A percentile compares a stretch with the other conserved stretches of the same genome.
Conservation (phyloP, 345 rosid species). For the Eucalyptus marginata region DNA sequence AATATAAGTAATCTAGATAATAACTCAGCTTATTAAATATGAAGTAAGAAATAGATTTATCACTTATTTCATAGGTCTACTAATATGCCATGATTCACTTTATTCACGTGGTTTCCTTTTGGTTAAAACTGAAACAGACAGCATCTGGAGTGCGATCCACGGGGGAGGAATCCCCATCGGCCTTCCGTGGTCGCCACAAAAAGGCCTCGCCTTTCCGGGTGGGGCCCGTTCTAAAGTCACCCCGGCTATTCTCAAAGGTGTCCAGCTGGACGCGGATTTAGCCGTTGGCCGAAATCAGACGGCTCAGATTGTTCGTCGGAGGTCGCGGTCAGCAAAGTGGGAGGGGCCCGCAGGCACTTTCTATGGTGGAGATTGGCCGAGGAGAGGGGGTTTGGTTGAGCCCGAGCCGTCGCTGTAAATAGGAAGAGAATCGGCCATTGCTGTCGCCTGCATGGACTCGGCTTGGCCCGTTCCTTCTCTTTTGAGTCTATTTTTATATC, state of each 20-base stretch:
- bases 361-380: not conserved
- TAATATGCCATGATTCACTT: not conserved
- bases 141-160: not conserved
- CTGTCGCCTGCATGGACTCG: not conserved
- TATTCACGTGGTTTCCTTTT: not conserved
- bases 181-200: not conserved
- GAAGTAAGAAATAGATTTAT: no score
- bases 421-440: not conserved
- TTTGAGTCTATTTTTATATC: not conserved
- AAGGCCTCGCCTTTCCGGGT: not conserved
- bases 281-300: not conserved
- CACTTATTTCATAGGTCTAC: not conserved
- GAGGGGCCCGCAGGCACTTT: not conserved
- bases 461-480: not conserved
- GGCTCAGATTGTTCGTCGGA: not conserved
- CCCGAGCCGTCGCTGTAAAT: not conserved
- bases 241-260: not conserved
- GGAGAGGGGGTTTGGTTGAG: not conserved
- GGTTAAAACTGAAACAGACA: not conserved
- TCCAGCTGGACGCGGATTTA: not conserved
- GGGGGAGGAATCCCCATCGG: not conserved
- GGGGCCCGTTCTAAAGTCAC: not conserved
- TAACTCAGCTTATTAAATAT: no score
- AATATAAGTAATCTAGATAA: no score
- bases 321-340: not conserved